Base-by-base conservation (phyloP, 2,329 filamentous ascomycete species). In the Trichophyton rubrum region DNA sequence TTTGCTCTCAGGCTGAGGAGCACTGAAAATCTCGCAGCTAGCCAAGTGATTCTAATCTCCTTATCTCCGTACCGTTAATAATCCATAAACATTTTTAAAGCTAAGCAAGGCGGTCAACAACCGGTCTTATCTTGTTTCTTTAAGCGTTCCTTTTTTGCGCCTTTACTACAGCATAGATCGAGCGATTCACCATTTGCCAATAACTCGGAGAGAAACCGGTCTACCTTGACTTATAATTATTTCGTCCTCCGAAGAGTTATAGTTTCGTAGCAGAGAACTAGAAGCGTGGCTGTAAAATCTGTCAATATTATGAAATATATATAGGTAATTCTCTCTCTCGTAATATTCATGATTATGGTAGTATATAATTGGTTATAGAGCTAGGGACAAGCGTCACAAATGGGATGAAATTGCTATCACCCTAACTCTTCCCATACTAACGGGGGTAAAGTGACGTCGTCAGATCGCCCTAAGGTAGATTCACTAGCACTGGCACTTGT, bases 341-440 rank as follows among this genome's bases (percentile, higher is more conserved):
- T 55, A 27, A 35, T n/a, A 20, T 17, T 55, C 27, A 15, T 55
- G 9, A 38, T 38, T 9, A 11, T 38, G n/a, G 22, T 22, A 38
- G 33, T 27, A 15, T 27, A 15, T 30, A 30, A 30, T 30, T 30
- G 6, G 27, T 38, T 27, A 49, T 3, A 22, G 45, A 20, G 27
- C 20, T 2, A 17, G 9, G 49, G 45, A 1, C 20, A 9, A 11
- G 27, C 3, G 5, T 20, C 5, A 33, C 1, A n/a, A 55, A 24
- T 17, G 15, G 9, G 8, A 4, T 3, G n/a, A 17, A 6, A 13
- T 15, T 3, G 0, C 13, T 24, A 22, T 43, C 64, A 68, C 13
- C 62, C 40, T 38, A 74, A 59, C 43, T 75, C 73, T 66, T 75
- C 73, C 74, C 73, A 75, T 40, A 71, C 63, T 66, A 75, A 68